These are phyloP conservation scores for Candida albicans DNA, from an alignment of 1,139 yeast species.

Conservation along the genomic window DNA sequence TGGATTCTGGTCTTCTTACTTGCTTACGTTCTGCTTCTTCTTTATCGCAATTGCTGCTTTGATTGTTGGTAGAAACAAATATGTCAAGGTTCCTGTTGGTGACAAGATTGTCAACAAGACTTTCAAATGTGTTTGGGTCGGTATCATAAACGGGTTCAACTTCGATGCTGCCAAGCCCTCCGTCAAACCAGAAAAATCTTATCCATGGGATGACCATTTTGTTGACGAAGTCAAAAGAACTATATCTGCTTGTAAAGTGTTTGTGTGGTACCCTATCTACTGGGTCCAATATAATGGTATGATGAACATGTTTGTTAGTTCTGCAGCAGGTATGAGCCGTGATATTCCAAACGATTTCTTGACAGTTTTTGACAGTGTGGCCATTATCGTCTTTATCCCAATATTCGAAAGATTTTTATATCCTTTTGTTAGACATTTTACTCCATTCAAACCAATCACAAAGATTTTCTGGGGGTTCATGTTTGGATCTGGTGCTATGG, in stretches of 20 bases:
- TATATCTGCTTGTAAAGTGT: conserved; percentile 60
- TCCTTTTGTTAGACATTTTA: conserved; percentile 53
- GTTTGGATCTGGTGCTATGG: conserved; percentile 67
- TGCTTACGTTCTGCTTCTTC: conserved; percentile 65
- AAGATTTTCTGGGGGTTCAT: conserved; percentile 75
- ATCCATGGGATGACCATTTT: conserved; percentile 58
- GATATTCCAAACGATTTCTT: conserved; percentile 65
- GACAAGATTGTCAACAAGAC: conserved; percentile 61
- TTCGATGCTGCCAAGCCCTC: conserved; percentile 59
- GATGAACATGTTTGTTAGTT: conserved; percentile 54
- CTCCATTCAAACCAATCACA: conserved; percentile 66
- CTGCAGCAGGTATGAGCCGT: conserved; percentile 67
- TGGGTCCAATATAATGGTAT: conserved; percentile 69
- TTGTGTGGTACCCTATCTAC: conserved; percentile 58
- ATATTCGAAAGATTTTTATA: conserved; percentile 51
- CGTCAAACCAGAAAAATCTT: conserved; percentile 37
- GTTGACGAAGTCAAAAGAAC: conserved; percentile 64
- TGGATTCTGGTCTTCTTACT: conserved; percentile 45
- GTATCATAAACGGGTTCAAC: conserved; percentile 47
- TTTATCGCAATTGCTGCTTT: conserved; percentile 57
- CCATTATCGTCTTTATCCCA: conserved; percentile 62
- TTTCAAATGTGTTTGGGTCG: conserved; percentile 48
- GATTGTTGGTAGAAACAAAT: conserved; percentile 52
- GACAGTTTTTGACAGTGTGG: conserved; percentile 60
- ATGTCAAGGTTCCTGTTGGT: conserved; percentile 59